Percentiles rank a stretch among this genome's conserved stretches.
phyloP scores from a whole-genome alignment of 257 asterid species.

The Gentiana straminea region DNA sequence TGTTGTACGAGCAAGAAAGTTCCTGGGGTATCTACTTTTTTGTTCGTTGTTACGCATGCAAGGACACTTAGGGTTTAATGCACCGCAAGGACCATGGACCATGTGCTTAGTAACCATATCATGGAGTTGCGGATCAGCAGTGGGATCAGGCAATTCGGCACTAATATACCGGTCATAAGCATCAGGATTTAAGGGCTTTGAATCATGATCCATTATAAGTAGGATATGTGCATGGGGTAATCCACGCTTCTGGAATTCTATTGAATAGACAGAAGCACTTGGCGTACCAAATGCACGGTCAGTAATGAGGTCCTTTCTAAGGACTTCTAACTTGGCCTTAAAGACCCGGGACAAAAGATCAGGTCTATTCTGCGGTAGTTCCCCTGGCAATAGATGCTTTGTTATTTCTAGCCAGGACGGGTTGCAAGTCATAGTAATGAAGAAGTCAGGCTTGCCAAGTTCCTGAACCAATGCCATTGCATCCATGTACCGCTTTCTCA shows the following conservation, averaged over 20 bases:
- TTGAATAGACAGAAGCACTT: background rate
- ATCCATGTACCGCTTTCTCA: background rate
- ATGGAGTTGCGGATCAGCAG: background rate
- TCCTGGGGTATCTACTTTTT: background rate
- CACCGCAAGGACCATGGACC: constrained; percentile 11
- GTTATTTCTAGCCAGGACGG: too few relatives aligned
- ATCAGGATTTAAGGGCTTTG: background rate
- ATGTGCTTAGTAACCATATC: background rate
- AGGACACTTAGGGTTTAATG: background rate
- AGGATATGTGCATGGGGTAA: background rate
- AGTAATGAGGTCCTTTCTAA: too few relatives aligned
- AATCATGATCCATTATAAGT: background rate
- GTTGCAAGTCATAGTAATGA: too few relatives aligned
- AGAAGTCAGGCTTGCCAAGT: too few relatives aligned
- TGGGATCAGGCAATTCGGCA: background rate
- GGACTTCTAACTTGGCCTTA: too few relatives aligned
- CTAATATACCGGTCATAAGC: background rate
- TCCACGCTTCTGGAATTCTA: background rate
- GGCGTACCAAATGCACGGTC: background rate
- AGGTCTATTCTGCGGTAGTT: too few relatives aligned
- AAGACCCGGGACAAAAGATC: too few relatives aligned
- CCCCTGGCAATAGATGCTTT: too few relatives aligned
- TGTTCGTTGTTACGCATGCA: background rate
- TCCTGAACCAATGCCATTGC: background rate
- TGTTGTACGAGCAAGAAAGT: background rate